A percentile compares a stretch with the other conserved stretches of the same genome.
phyloP scores from a whole-genome alignment of 345 rosid genomes.

The Eucalyptus viminalis region DNA sequence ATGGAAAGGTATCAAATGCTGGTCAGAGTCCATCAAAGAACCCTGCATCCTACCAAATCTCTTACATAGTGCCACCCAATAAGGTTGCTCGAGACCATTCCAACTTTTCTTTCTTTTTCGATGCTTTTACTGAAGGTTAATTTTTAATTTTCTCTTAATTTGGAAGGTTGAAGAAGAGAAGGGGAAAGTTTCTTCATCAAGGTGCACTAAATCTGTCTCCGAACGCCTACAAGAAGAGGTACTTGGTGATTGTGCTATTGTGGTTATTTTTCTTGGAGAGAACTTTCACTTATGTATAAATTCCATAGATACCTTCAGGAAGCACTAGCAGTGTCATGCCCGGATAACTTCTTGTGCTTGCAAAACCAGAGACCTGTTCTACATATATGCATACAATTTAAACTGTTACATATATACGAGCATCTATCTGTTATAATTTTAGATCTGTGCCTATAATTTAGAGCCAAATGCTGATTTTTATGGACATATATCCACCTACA shows the following conservation, averaged over 20 bases:
- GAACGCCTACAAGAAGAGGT: constrained; percentile 91
- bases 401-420: not conserved
- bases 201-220: constrained; percentile 39
- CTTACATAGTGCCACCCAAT: constrained; percentile 75
- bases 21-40: constrained; percentile 47
- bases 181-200: constrained; percentile 44
- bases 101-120: not conserved
- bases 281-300: not conserved
- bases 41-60: constrained; percentile 54
- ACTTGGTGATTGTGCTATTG: not conserved
- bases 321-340: not conserved
- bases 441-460: not conserved
- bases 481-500: not conserved
- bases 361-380: not conserved
- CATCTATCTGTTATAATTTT: not conserved
- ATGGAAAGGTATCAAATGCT: constrained; percentile 52
- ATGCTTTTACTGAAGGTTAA: not conserved
- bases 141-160: not conserved
- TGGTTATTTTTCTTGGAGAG: not conserved
- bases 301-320: not conserved
- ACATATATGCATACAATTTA: not conserved
- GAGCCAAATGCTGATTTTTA: not conserved
- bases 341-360: not conserved
- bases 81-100: constrained; percentile 37
- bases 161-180: constrained; percentile 69